A percentile compares a stretch with the other conserved stretches of the same genome.
phyloP scores from a whole-genome alignment of 495 filamentous ascomycete genomes.

The Ramalina intermedia region DNA sequence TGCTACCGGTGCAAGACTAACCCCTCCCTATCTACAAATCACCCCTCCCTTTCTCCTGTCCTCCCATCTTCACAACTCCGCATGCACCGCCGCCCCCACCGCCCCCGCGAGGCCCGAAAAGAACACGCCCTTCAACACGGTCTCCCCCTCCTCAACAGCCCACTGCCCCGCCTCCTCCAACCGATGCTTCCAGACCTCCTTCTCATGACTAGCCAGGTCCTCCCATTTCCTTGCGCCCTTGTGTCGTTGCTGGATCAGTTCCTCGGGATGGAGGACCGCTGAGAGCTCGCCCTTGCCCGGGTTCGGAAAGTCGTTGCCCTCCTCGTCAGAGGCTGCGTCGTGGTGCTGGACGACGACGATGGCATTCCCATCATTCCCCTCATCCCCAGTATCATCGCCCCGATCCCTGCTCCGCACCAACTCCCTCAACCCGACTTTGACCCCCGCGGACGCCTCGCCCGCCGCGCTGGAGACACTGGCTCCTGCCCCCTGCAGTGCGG shows the following conservation, averaged over 20 bases:
- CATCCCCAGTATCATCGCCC: neutral
- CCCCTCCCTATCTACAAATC: neutral
- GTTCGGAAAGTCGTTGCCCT: conserved; percentile 6
- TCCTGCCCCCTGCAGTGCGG: neutral
- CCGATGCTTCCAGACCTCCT: conserved; percentile 50
- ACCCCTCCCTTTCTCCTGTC: neutral
- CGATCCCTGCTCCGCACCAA: conserved; percentile 7
- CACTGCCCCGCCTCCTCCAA: conserved; percentile 59
- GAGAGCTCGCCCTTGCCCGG: neutral
- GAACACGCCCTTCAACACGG: conserved; percentile 56
- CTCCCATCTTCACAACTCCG: neutral
- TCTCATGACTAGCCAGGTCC: conserved; percentile 43
- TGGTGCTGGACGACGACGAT: conserved; percentile 8
- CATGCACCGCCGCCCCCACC: conserved; percentile 34
- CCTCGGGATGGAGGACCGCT: conserved; percentile 18
- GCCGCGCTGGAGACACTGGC: neutral
- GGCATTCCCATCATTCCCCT: conserved; percentile 4
- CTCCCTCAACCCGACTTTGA: conserved; percentile 5
- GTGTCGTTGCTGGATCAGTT: conserved; percentile 28
- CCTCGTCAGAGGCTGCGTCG: conserved; percentile 18
- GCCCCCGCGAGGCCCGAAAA: conserved; percentile 53
- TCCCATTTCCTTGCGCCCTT: conserved; percentile 46
- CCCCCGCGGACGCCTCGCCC: neutral
- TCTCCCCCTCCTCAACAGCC: conserved; percentile 56
- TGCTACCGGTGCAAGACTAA: no score